Evolutionary conservation across 805 yeast species (phyloP), one percentile per base, ranked within the genome.

Genomic region (Dipodascopsis uninucleata): DNA sequence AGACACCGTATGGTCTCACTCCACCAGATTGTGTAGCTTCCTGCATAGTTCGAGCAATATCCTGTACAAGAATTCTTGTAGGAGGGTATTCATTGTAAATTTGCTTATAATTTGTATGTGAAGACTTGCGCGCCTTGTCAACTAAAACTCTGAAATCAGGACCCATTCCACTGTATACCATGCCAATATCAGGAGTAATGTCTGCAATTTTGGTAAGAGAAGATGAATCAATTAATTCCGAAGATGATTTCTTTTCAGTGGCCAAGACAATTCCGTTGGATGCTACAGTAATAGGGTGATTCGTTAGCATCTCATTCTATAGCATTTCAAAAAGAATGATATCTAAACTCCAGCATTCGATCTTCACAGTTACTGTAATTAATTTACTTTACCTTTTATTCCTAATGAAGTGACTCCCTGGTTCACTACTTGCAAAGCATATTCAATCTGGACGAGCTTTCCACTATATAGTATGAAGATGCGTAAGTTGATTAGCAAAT

Each of bases 11-110:
- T n/a, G 98, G 99, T 64, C 99, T 79, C 53, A 93, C 96, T 68
- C 98, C 99, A 40, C 97, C 98, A 41, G 88, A 81, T 65, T 93
- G 98, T 1, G 97, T 93, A n/a, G 95, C 89, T 65, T 90, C 97
- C 67, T 93, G 99, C 86, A 93, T 94, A 42, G 88, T 82, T 61
- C 85, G 85, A 42, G 99, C 99, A 55, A 93, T 79, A 65, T 93
- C 96, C 52, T 89, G 85, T 22, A 93, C 97, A 58, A 93, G 72
- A 54, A 90, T 83, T 63, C 86, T 85, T 2, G 96, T 93, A 35
- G 97, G 97, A 9, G 98, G 99, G 67, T 93, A 86, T 67, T 93
- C 97, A 64, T 90, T 89, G 70, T 90, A 93, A 50, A 89, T 74
- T 63, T 96, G 79, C 70, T 90, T 89, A 69, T 93, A 93, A 61